phyloP scores from a whole-genome alignment of 75 land plant species.

The Larix kaempferi region DNA sequence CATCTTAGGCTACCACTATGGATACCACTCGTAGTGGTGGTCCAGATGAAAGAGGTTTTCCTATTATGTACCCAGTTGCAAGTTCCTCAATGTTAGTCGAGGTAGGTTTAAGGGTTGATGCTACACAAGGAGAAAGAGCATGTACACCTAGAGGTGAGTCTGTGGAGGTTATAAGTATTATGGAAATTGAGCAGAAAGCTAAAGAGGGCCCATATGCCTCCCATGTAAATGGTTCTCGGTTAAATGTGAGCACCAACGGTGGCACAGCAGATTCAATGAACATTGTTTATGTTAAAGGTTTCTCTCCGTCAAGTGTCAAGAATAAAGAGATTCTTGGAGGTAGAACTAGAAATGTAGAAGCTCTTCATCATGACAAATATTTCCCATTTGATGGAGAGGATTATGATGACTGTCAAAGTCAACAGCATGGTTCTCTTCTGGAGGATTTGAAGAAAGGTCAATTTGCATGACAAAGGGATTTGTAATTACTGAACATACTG shows the following conservation, averaged over 20 bases:
- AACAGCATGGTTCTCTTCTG: slow-evolving; percentile 1
- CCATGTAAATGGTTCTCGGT: slow-evolving; percentile 35
- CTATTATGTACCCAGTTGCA: slow-evolving; percentile 7
- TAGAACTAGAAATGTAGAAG: slow-evolving; percentile 17
- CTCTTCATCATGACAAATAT: background rate
- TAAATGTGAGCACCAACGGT: slow-evolving; percentile 52
- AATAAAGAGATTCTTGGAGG: slow-evolving; percentile 11
- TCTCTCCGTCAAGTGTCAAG: slow-evolving; percentile 13
- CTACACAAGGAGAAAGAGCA: background rate
- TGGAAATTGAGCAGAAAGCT: background rate
- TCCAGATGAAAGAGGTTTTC: slow-evolving; percentile 21
- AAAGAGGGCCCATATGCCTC: slow-evolving; percentile 36
- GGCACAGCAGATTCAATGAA: slow-evolving; percentile 65
- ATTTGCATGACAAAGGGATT: background rate
- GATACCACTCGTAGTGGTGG: slow-evolving; percentile 22
- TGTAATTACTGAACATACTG: slow-evolving; percentile 2
- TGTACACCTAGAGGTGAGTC: background rate
- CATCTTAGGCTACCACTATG: slow-evolving; percentile 13
- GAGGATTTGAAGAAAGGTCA: background rate
- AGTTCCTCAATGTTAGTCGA: slow-evolving; percentile 65
- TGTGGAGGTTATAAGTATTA: background rate
- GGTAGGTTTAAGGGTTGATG: slow-evolving; percentile 30
- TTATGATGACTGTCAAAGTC: background rate
- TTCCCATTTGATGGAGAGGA: background rate
- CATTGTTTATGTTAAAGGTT: slow-evolving; percentile 19